Evolutionary conservation across 2,329 filamentous ascomycete genomes (phyloP).

Genomic region (Ceratocystiopsis minuta): DNA sequence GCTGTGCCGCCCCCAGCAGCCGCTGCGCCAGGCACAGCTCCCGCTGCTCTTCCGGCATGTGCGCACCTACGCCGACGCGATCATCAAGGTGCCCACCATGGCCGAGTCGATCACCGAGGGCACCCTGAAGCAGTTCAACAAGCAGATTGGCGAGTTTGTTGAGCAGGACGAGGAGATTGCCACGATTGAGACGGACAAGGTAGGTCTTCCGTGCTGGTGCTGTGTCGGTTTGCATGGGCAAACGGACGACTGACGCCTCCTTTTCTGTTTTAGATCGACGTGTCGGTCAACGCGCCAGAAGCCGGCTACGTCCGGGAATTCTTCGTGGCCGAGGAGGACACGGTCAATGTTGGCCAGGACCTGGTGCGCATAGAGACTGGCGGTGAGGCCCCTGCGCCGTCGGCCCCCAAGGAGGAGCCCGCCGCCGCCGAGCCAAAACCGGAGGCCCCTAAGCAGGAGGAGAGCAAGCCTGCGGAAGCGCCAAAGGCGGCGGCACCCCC

Average conservation of each 20-base stretch:
- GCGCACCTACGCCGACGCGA: conserved; percentile 54
- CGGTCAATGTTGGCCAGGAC: conserved; percentile 85
- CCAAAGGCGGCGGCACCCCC: conserved; percentile 10
- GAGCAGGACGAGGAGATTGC: conserved; percentile 95
- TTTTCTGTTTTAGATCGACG: conserved; percentile 72
- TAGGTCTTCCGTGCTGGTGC: conserved; percentile 18
- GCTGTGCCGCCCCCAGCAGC: conserved; percentile 20
- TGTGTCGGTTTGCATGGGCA: not conserved
- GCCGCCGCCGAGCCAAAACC: conserved; percentile 10
- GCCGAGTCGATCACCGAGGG: conserved; percentile 97
- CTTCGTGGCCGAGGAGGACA: conserved; percentile 83
- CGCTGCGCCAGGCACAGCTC: conserved; percentile 26
- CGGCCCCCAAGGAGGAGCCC: conserved; percentile 12
- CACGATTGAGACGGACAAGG: conserved; percentile 98
- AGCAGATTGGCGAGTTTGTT: conserved; percentile 81
- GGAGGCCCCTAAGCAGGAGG: conserved; percentile 18
- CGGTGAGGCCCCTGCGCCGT: conserved; percentile 31
- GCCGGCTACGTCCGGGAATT: conserved; percentile 85
- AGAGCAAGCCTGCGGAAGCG: conserved; percentile 19
- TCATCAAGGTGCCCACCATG: conserved; percentile 94
- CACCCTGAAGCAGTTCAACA: conserved; percentile 87
- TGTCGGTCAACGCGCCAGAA: conserved; percentile 85
- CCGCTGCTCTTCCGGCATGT: conserved; percentile 37
- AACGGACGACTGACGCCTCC: not conserved
- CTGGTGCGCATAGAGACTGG: conserved; percentile 74